phyloP scores from a whole-genome alignment of 768 basidiomycete species.

The Suillus luteus region DNA sequence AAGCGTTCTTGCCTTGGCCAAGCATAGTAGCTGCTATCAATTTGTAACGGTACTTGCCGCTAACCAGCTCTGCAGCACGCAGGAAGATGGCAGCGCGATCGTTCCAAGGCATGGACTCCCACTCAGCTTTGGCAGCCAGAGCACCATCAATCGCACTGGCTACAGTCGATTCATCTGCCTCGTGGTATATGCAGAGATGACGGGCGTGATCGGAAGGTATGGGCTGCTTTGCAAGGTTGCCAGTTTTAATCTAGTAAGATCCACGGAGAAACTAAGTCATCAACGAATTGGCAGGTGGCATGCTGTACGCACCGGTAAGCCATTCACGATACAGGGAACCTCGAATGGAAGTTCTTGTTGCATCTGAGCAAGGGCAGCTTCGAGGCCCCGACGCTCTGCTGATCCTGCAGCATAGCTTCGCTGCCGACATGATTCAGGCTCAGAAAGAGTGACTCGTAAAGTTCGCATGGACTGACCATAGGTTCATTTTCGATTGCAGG shows the following conservation, averaged over 20 bases:
- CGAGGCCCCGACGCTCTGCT: constrained; percentile 69
- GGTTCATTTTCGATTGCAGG: constrained; percentile 91
- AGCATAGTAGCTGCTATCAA: constrained; percentile 96
- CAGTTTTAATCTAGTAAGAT: constrained; percentile 69
- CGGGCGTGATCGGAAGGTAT: constrained; percentile 86
- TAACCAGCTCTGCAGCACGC: constrained; percentile 94
- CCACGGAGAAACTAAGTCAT: constrained; percentile 8
- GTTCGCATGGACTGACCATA: constrained; percentile 56
- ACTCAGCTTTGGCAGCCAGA: constrained; percentile 80
- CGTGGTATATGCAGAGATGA: constrained; percentile 83
- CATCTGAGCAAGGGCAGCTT: constrained; percentile 78
- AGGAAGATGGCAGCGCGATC: constrained; percentile 98
- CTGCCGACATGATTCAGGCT: constrained; percentile 38
- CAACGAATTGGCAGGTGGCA: background rate
- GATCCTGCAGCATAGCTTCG: constrained; percentile 79
- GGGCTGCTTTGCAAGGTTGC: constrained; percentile 73
- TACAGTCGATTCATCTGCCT: constrained; percentile 80
- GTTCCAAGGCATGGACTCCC: constrained; percentile 96
- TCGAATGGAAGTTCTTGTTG: constrained; percentile 84
- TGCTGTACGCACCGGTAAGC: constrained; percentile 64
- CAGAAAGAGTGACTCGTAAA: too few species aligned
- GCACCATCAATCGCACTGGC: constrained; percentile 83
- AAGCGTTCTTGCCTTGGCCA: constrained; percentile 98
- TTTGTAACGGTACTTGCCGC: constrained; percentile 94
- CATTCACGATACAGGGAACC: constrained; percentile 92